Percentiles rank a stretch among this genome's conserved stretches.
Conservation (phyloP, 2,329 filamentous ascomycete species). For the Alternaria sp. region DNA sequence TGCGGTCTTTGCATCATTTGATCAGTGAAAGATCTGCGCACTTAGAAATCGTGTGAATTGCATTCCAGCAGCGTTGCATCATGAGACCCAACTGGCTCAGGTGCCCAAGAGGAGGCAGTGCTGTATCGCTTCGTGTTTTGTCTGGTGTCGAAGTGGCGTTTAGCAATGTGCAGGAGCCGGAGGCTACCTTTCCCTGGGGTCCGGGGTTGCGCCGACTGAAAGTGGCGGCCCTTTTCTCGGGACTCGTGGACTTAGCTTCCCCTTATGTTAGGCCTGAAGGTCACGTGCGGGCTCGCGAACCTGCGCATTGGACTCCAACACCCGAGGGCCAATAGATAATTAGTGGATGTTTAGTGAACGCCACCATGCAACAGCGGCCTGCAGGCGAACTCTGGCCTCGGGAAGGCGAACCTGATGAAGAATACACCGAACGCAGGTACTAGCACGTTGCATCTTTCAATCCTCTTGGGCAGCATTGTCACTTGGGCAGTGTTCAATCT, state of each 20-base stretch:
- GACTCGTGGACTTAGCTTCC: neutral
- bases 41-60: neutral
- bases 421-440: neutral
- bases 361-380: neutral
- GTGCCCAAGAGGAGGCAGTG: neutral
- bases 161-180: neutral
- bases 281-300: neutral
- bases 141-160: neutral
- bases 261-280: neutral
- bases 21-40: neutral
- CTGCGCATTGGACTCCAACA: neutral
- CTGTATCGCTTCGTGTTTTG: constrained; percentile 1
- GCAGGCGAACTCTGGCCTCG: neutral
- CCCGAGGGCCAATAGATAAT: neutral
- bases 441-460: neutral
- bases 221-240: neutral
- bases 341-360: neutral
- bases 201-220: neutral
- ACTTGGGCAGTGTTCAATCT: neutral
- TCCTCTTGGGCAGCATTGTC: neutral
- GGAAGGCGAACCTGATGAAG: neutral
- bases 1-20: neutral
- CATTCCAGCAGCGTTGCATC: neutral
- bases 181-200: neutral
- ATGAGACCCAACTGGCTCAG: neutral